phyloP scores from a whole-genome alignment of 805 yeast genomes.

The Hanseniaspora occidentalis region DNA sequence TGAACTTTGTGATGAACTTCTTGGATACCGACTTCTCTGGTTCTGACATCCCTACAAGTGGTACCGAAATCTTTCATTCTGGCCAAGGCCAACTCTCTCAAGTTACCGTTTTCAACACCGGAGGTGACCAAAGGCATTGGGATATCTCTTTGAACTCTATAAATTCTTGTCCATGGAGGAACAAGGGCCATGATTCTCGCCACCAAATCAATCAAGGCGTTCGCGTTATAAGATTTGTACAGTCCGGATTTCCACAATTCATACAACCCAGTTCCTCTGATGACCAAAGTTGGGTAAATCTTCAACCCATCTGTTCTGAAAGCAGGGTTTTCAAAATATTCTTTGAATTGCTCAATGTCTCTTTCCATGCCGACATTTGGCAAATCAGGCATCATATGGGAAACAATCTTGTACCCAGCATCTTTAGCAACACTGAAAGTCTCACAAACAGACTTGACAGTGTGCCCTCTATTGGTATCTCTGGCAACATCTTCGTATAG shows the following conservation, averaged over 20 bases:
- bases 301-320: slow-evolving; percentile 96
- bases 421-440: slow-evolving; percentile 95
- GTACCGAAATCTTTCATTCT: slow-evolving; percentile 98
- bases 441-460: slow-evolving; percentile 91
- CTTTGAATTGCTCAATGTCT: slow-evolving; percentile 89
- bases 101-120: slow-evolving; percentile 95
- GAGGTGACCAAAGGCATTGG: slow-evolving; percentile 98
- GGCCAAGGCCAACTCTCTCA: slow-evolving; percentile 89
- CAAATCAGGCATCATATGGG: slow-evolving; percentile 99
- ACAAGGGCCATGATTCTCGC: slow-evolving; percentile 93
- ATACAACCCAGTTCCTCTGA: slow-evolving; percentile 93
- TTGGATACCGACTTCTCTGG: slow-evolving; percentile 97
- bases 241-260: slow-evolving; percentile 96
- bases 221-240: slow-evolving; percentile 89
- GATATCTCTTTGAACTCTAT: slow-evolving; percentile 95
- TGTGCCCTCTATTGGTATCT: slow-evolving; percentile 96
- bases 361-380: slow-evolving; percentile 99
- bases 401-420: slow-evolving; percentile 94
- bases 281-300: slow-evolving; percentile 90
- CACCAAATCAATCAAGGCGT: slow-evolving; percentile 84
- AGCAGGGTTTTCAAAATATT: slow-evolving; percentile 92
- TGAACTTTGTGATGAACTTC: slow-evolving; percentile 95
- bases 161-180: slow-evolving; percentile 98
- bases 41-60: slow-evolving; percentile 87
- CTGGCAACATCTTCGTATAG: slow-evolving; percentile 97